These are phyloP conservation scores for Dioscorea cayenensis DNA, from an alignment of 116 monocot species.

Conservation along the genomic window DNA sequence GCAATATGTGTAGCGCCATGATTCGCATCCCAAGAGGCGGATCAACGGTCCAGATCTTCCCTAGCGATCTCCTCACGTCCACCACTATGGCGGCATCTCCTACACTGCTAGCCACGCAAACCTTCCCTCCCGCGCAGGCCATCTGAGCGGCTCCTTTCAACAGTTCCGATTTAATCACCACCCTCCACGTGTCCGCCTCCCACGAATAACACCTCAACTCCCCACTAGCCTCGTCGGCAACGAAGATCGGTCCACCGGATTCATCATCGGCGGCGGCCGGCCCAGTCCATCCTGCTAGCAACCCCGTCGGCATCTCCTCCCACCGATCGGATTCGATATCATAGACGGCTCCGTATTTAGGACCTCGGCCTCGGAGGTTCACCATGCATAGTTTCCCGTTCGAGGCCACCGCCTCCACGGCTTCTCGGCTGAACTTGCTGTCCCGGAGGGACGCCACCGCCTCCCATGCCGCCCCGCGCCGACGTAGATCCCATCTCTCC, in stretches of 20 bases:
- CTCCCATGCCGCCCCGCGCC: slow-evolving; percentile 28
- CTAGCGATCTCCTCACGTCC: slow-evolving; percentile 22
- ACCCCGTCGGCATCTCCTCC: slow-evolving; percentile 66
- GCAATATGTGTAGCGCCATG: slow-evolving; percentile 54
- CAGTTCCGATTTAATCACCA: slow-evolving; percentile 25
- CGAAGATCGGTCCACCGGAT: slow-evolving; percentile 26
- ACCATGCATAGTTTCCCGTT: slow-evolving; percentile 64
- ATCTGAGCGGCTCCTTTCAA: slow-evolving; percentile 40
- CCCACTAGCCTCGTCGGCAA: slow-evolving; percentile 43
- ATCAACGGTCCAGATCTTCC: slow-evolving; percentile 34
- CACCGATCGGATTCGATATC: slow-evolving; percentile 34
- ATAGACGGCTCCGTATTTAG: slow-evolving; percentile 52
- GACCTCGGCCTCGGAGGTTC: slow-evolving; percentile 28
- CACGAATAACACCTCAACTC: slow-evolving; percentile 48
- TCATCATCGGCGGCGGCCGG: slow-evolving; percentile 32
- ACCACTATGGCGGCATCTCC: slow-evolving; percentile 33
- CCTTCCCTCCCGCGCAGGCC: slow-evolving; percentile 44
- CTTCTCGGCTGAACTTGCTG: slow-evolving; percentile 64
- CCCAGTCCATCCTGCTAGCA: slow-evolving; percentile 73
- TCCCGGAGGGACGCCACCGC: slow-evolving; percentile 35
- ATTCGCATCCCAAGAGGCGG: slow-evolving; percentile 44
- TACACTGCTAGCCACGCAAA: slow-evolving; percentile 40
- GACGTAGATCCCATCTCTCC: slow-evolving; percentile 27
- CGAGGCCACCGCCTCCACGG: slow-evolving; percentile 37
- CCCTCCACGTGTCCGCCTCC: slow-evolving; percentile 48